Conservation (phyloP, 2,329 filamentous ascomycete species). For the Coniochaeta hoffmannii region DNA sequence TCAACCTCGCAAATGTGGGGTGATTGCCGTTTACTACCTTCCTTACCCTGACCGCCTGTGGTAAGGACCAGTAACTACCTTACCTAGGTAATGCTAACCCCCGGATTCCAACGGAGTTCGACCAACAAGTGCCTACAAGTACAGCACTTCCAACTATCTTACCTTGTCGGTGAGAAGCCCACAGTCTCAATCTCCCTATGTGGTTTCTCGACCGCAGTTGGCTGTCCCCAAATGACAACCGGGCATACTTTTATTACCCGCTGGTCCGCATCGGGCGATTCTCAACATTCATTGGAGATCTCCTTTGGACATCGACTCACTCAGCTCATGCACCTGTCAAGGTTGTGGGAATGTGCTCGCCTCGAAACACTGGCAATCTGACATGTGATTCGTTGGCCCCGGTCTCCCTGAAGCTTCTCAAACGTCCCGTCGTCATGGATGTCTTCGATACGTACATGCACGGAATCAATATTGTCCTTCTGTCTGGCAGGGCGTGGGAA, state of each 20-base stretch:
- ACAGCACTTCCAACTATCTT: background rate
- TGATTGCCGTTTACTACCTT: too few relatives aligned
- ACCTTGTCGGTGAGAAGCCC: too few relatives aligned
- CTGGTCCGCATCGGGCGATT: background rate
- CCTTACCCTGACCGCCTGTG: too few relatives aligned
- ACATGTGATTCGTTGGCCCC: background rate
- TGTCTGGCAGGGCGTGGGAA: background rate
- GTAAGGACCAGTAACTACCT: too few relatives aligned
- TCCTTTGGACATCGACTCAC: background rate
- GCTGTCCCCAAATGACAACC: background rate
- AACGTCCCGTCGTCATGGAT: background rate
- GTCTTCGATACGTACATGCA: background rate
- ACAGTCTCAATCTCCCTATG: background rate
- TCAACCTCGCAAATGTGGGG: background rate
- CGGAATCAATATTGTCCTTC: background rate
- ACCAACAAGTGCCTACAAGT: too few relatives aligned
- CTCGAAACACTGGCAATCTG: background rate
- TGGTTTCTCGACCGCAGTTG: background rate
- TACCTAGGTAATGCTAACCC: too few relatives aligned
- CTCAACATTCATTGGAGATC: background rate
- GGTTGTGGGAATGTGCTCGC: background rate
- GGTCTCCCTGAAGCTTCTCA: background rate
- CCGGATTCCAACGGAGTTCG: too few relatives aligned
- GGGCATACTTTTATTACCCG: background rate
- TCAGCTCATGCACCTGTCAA: background rate